Base-by-base conservation (phyloP, 495 filamentous ascomycete species). In the Stereocaulon alpinum region DNA sequence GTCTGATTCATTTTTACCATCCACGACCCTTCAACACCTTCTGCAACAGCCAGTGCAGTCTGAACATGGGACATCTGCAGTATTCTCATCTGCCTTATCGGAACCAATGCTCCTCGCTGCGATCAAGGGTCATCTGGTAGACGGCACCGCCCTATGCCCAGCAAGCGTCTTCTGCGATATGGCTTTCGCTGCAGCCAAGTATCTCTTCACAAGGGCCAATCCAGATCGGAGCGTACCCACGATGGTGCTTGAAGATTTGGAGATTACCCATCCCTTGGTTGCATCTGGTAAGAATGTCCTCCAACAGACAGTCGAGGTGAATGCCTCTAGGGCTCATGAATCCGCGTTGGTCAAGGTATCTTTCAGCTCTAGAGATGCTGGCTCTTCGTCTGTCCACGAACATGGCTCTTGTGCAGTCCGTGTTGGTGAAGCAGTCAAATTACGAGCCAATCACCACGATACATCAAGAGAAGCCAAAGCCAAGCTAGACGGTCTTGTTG, bases 21-120 rank as follows among this genome's bases (percentile, higher is more conserved):
- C 24, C 24, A 24, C 24, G 24, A 24, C 24, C 3, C 24, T 24
- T 24, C 3, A 24, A 24, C 24, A 24, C 24, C 24, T 24, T 24
- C 24, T 24, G 24, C 24, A 24, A 24, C 24, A 24, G 24, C 24
- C 24, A 24, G 24, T 24, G 1, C 24, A 37, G 34, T 9, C 34
- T 9, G 34, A 37, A 6, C 34, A 9, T 37, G 34, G 7, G 5
- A 37, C 34, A 9, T 11, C 43, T 70, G 72, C 30, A 64, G 79
- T 12, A 79, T 85, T 78, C 72, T 11, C 14, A 80, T 59, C 77
- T 24, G 29, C 24, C 11, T 82, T 6, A 72, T 75, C 27, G 84
- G 82, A 68, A 71, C 80, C 11, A 73, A 84, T 44, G 77, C 85
- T 52, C 77, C 81, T 43, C 29, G 7, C 10, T 71, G 76, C 48